Base-by-base conservation (phyloP, 225 moss, liverwort and hornwort genomes). In the Pseudoscleropodium purum region DNA sequence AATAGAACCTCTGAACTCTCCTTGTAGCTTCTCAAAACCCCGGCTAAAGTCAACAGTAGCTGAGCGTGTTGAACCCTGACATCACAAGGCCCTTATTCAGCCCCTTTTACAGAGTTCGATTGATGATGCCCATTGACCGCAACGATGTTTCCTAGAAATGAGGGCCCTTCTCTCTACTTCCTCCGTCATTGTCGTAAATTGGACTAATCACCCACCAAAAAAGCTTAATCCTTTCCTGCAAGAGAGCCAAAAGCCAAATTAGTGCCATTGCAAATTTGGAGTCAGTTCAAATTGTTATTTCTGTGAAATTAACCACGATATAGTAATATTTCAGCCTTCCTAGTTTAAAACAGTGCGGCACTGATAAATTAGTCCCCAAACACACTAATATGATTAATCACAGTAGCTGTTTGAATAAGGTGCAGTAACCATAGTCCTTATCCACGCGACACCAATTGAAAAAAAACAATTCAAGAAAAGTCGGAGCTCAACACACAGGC, bases 71-170 rank as follows among this genome's bases (percentile, higher is more conserved):
- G 4, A 52, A 68, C n/a, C n/a, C n/a, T n/a, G n/a, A n/a, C n/a
- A n/a, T n/a, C n/a, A n/a, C n/a, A n/a, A n/a, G 25, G 25, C 17
- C 15, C 57, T 18, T 57, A 27, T 18, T 11, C 29, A 57, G 18
- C n/a, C 0, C 27, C 57, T 39, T 39, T 29, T 5, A 2, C 39
- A 27, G 0, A 5, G 17, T 25, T 2, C 4, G 23, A 77, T 34
- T 13, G 77, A 15, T 15, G 24, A 9, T 15, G 57, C 25, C 37
- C 65, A 77, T 43, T 84, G 81, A 61, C 81, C 21, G 6, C 33
- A 20, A 11, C 15, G 23, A 41, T 1, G 15, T 63, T 63, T 82
- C 82, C 34, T 2, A 5, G 47, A 82, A 47, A 47, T 61, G 82
- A 64, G 15, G 6, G 2, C 6, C 5, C 36, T 7, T 56, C 31